Percentiles rank a stretch among this genome's conserved stretches.
Conservation (phyloP, 352 stramenopile genomes). For the Globisporangium rhizosaccharum region DNA sequence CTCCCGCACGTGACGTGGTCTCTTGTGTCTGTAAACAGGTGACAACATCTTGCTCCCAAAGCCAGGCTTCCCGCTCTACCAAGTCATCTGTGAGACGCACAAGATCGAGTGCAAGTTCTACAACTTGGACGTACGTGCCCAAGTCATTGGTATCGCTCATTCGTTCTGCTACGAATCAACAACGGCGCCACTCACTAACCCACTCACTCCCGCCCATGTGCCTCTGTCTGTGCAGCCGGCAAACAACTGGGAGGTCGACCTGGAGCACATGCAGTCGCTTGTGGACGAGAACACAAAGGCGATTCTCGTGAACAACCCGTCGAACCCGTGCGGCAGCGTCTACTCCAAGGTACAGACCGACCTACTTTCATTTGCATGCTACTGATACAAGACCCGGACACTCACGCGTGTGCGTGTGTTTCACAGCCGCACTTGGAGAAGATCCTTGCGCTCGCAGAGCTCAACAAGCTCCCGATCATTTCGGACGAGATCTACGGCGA, state of each 20-base stretch:
- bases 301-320: constrained; percentile 95
- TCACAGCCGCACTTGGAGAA: constrained; percentile 54
- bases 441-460: constrained; percentile 70
- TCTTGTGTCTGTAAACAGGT: constrained; percentile 11
- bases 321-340: constrained; percentile 93
- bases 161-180: too few species aligned
- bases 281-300: constrained; percentile 83
- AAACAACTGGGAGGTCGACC: constrained; percentile 90
- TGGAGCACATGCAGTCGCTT: constrained; percentile 88
- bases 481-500: constrained; percentile 85
- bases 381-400: neutral
- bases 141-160: too few species aligned
- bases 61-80: constrained; percentile 94
- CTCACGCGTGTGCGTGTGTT: constrained; percentile 1
- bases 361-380: neutral
- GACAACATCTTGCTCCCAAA: constrained; percentile 92
- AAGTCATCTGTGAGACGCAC: constrained; percentile 91
- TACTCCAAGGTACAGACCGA: constrained; percentile 70
- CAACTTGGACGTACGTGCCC: constrained; percentile 46
- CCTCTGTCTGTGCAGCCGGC: constrained; percentile 40
- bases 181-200: neutral
- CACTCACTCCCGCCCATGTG: neutral
- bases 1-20: too few species aligned
- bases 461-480: constrained; percentile 91
- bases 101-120: constrained; percentile 92